Evolutionary conservation across 208 protist genomes (phyloP).

Genomic region (Leptomonas pyrrhocoris): DNA sequence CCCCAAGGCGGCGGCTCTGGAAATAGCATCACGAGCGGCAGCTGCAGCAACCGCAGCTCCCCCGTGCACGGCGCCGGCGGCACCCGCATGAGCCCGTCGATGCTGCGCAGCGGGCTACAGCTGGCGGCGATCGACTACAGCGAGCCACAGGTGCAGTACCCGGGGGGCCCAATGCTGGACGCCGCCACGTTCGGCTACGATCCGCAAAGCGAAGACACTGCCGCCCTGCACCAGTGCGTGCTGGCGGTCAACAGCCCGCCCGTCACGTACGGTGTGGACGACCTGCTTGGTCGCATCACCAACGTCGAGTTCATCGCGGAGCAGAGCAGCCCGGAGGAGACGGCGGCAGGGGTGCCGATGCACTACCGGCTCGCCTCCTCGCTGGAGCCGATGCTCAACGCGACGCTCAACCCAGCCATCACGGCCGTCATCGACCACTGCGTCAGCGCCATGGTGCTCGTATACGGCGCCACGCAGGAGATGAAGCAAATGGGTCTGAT

Average conservation of each 20-base stretch:
- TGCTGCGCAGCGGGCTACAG: slow-evolving; percentile 45
- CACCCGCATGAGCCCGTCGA: slow-evolving; percentile 32
- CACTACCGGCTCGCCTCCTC: slow-evolving; percentile 58
- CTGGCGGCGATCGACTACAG: slow-evolving; percentile 40
- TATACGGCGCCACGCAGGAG: slow-evolving; percentile 88
- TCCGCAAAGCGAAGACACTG: slow-evolving; percentile 43
- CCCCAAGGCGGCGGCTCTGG: slow-evolving; percentile 4
- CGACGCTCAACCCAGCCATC: slow-evolving; percentile 64
- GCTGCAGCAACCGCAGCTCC: slow-evolving; percentile 18
- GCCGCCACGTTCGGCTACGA: slow-evolving; percentile 32
- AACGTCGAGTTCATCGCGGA: slow-evolving; percentile 70
- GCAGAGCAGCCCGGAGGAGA: slow-evolving; percentile 27
- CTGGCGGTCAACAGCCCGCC: slow-evolving; percentile 53
- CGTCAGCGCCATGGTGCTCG: slow-evolving; percentile 73
- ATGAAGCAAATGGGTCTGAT: slow-evolving; percentile 90
- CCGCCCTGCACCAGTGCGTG: slow-evolving; percentile 53
- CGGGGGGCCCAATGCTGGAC: slow-evolving; percentile 29
- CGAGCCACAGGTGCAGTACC: slow-evolving; percentile 33
- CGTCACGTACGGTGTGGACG: slow-evolving; percentile 54
- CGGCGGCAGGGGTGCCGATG: slow-evolving; percentile 22
- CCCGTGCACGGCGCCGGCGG: slow-evolving; percentile 23
- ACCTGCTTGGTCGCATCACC: slow-evolving; percentile 58
- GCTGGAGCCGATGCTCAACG: slow-evolving; percentile 57
- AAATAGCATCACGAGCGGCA: slow-evolving; percentile 6
- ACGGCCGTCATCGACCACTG: slow-evolving; percentile 77